These are phyloP conservation scores for Podospora pseudoanserina DNA, from an alignment of 495 filamentous ascomycete genomes.

Conservation along the genomic window DNA sequence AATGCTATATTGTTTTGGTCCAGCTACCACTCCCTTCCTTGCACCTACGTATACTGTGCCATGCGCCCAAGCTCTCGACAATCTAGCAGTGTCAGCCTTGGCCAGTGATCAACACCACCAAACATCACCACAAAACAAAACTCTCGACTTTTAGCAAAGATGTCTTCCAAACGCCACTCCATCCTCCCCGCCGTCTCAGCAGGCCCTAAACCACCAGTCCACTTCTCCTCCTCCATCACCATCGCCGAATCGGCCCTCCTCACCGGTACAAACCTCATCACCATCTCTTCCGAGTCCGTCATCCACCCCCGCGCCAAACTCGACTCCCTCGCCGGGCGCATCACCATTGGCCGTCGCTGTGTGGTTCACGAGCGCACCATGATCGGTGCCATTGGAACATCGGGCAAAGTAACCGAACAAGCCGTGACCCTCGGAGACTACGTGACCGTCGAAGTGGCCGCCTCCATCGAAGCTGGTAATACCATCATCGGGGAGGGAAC, in stretches of 20 bases:
- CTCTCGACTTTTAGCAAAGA: neutral
- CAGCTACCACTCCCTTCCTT: too few species aligned
- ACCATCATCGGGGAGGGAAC: conserved; percentile 59
- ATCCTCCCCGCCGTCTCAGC: conserved; percentile 42
- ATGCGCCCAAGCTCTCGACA: neutral
- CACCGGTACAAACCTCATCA: conserved; percentile 67
- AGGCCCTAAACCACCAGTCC: conserved; percentile 61
- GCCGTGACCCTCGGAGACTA: conserved; percentile 54
- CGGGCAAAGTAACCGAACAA: conserved; percentile 25
- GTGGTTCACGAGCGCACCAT: conserved; percentile 70
- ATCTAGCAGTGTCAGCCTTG: neutral
- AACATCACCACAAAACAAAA: neutral
- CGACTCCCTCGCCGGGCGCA: conserved; percentile 62
- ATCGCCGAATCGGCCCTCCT: conserved; percentile 74
- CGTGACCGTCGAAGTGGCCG: conserved; percentile 59
- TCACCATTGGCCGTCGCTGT: conserved; percentile 68
- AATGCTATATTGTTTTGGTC: neutral
- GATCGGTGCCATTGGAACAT: conserved; percentile 48
- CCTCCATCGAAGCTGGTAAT: conserved; percentile 57
- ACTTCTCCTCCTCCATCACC: conserved; percentile 63
- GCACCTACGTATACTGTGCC: neutral
- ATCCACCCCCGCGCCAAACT: conserved; percentile 76
- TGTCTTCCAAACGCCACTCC: conserved; percentile 49
- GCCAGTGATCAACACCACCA: neutral
- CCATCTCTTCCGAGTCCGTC: conserved; percentile 66